Conservation (phyloP, 106 monocot genomes). For the Dactylorhiza incarnata region DNA sequence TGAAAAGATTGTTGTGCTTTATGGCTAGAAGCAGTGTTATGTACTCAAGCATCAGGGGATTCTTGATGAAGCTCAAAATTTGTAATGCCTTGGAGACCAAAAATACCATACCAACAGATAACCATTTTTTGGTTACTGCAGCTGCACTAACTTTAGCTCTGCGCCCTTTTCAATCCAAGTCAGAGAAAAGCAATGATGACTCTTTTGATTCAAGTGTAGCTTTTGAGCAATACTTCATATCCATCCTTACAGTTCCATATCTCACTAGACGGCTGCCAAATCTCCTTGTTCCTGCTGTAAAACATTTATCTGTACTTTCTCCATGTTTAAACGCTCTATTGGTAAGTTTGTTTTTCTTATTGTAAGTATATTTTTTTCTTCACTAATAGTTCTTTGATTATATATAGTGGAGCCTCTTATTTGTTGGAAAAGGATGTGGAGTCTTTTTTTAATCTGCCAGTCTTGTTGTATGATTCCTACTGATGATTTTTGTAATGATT, state of each 20-base stretch:
- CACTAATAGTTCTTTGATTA: background rate
- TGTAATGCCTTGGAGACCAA: conserved; percentile 23
- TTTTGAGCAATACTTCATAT: conserved; percentile 42
- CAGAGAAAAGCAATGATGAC: conserved; percentile 14
- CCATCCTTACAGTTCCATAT: conserved; percentile 77
- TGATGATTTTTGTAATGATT: background rate
- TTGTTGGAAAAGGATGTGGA: background rate
- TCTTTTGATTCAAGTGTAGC: conserved; percentile 25
- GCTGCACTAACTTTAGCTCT: conserved; percentile 75
- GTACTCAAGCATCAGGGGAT: conserved; percentile 51
- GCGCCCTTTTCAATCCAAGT: conserved; percentile 54
- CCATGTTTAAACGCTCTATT: conserved; percentile 50
- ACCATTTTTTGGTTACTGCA: conserved; percentile 65
- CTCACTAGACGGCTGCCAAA: conserved; percentile 58
- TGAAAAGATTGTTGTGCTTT: conserved; percentile 48
- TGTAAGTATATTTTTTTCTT: background rate
- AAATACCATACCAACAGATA: conserved; percentile 16
- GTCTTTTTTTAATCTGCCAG: background rate
- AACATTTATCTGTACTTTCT: conserved; percentile 46
- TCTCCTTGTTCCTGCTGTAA: conserved; percentile 62
- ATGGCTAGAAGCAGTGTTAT: conserved; percentile 36
- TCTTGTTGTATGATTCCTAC: background rate
- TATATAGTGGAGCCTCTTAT: background rate
- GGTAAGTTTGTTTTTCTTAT: conserved; percentile 34
- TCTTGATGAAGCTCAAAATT: conserved; percentile 36